These are phyloP conservation scores for Aspergillus transmontanensis DNA, from an alignment of 2,329 filamentous ascomycete species.

Conservation along the genomic window DNA sequence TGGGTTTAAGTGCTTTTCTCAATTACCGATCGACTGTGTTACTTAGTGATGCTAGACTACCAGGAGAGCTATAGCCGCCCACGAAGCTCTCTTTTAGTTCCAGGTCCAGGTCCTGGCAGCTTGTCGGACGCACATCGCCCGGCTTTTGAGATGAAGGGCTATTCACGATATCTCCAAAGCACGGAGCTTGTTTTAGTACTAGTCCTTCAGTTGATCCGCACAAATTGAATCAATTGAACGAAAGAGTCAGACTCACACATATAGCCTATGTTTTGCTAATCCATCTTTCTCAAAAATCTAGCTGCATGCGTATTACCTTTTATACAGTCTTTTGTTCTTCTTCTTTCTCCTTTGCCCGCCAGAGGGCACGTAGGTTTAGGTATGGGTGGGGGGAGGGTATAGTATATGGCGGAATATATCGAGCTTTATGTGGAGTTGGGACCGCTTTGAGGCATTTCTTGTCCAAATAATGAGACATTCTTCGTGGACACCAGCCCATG, in stretches of 20 bases:
- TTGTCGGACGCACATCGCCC: no score
- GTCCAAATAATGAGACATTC: not conserved
- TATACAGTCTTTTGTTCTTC: not conserved
- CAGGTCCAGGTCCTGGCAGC: no score
- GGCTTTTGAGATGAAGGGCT: no score
- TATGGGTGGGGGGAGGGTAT: no score
- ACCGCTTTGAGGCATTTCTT: not conserved
- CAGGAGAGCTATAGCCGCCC: no score
- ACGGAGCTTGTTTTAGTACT: not conserved
- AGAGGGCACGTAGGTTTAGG: no score
- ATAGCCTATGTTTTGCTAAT: not conserved
- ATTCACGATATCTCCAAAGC: not conserved
- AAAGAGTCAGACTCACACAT: not conserved
- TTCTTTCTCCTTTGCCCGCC: not conserved
- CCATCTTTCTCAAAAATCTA: not conserved
- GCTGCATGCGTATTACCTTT: not conserved
- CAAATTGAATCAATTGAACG: not conserved
- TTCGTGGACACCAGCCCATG: not conserved
- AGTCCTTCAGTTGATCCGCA: not conserved
- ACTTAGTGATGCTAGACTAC: no score
- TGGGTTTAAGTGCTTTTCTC: no score
- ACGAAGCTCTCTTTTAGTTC: no score
- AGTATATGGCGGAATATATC: not conserved
- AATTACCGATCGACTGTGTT: no score
- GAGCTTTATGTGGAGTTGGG: not conserved